phyloP scores from a whole-genome alignment of 768 basidiomycete species.

The Pseudohyphozyma bogoriensis region DNA sequence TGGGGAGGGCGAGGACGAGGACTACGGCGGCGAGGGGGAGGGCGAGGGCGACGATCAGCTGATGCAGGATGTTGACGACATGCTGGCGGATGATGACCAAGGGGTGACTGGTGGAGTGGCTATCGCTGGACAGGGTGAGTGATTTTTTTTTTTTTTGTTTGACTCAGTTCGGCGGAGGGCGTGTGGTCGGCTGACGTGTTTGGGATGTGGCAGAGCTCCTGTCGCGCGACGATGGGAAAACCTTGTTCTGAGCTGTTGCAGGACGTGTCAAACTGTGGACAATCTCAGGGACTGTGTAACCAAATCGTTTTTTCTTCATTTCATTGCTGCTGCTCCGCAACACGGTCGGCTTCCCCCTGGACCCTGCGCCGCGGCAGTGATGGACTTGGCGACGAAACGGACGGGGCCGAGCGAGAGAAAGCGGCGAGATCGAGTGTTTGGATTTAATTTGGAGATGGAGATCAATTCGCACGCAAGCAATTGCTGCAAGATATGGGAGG shows the following conservation, averaged over 20 bases:
- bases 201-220: background rate
- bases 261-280: too few relatives aligned
- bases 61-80: constrained; percentile 25
- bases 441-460: too few relatives aligned
- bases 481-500: too few relatives aligned
- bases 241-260: background rate
- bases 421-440: too few relatives aligned
- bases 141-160: background rate
- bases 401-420: too few relatives aligned
- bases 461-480: too few relatives aligned
- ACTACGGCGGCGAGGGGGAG: constrained; percentile 33
- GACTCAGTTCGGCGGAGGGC: background rate
- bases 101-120: background rate
- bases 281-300: too few relatives aligned
- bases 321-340: too few relatives aligned
- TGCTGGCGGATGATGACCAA: background rate
- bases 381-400: too few relatives aligned
- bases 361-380: too few relatives aligned
- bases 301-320: too few relatives aligned
- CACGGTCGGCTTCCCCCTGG: too few relatives aligned
- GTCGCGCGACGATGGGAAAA: background rate
- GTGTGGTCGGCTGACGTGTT: background rate
- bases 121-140: background rate
- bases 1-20: constrained; percentile 57
- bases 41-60: constrained; percentile 18